Percentiles rank a stretch among this genome's conserved stretches.
Conservation (phyloP, 306 rosid species). For the Comarum palustre region DNA sequence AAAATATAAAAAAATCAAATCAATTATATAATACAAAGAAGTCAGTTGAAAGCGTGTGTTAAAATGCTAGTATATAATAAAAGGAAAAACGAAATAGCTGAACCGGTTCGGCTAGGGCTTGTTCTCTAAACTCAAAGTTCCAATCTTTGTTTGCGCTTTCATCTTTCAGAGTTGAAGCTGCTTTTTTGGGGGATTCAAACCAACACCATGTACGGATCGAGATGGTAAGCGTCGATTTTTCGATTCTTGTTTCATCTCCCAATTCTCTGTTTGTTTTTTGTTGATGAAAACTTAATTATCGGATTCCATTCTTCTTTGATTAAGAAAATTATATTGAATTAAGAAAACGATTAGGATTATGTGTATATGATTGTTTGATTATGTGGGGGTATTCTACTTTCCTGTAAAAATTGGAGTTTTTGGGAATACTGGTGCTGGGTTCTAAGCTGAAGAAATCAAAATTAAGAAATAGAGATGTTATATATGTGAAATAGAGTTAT, state of each 20-base stretch:
- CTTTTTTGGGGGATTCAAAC: too few relatives aligned
- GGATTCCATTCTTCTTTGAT: background rate
- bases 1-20: too few relatives aligned
- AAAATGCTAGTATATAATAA: too few relatives aligned
- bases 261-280: background rate
- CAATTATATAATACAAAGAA: too few relatives aligned
- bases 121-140: too few relatives aligned
- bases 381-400: too few relatives aligned
- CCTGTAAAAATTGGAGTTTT: background rate
- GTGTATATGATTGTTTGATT: background rate
- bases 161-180: too few relatives aligned
- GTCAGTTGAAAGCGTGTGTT: too few relatives aligned
- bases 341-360: background rate
- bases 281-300: background rate
- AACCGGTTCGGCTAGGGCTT: too few relatives aligned
- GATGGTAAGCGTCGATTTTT: constrained; percentile 11
- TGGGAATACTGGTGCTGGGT: too few relatives aligned
- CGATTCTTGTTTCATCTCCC: background rate
- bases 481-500: background rate
- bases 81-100: too few relatives aligned
- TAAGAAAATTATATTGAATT: background rate
- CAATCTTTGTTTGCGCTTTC: too few relatives aligned
- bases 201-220: constrained; percentile 18
- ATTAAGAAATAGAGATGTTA: background rate
- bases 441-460: background rate